Percentiles rank a stretch among this genome's conserved stretches.
Conservation (phyloP, 768 basidiomycete species). For the Tylopilus balloui region DNA sequence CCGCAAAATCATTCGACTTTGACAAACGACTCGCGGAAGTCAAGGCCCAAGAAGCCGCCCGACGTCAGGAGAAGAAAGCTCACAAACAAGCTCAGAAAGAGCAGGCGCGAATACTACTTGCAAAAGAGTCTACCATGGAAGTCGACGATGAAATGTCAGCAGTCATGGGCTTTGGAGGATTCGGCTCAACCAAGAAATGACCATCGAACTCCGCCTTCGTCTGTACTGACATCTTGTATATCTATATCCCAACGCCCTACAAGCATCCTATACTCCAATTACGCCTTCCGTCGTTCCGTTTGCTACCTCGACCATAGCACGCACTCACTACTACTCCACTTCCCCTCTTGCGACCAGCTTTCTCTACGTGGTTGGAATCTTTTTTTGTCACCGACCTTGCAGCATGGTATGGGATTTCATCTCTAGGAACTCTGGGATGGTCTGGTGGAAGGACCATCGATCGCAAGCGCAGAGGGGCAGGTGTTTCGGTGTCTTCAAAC, state of each 20-base stretch:
- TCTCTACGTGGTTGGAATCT: no score
- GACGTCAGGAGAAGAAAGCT: constrained; percentile 70
- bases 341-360: no score
- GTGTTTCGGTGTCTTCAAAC: no score
- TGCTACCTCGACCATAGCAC: constrained; percentile 19
- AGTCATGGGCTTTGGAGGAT: constrained; percentile 91
- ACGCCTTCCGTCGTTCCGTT: neutral
- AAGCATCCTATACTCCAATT: neutral
- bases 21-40: constrained; percentile 83
- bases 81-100: constrained; percentile 78
- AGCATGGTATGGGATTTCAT: no score
- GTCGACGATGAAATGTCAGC: constrained; percentile 64
- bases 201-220: neutral
- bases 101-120: constrained; percentile 61
- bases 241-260: constrained; percentile 7
- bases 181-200: constrained; percentile 82
- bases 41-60: constrained; percentile 61
- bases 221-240: constrained; percentile 18
- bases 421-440: no score
- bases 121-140: constrained; percentile 44
- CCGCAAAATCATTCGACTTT: constrained; percentile 92
- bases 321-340: neutral
- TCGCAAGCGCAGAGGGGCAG: no score
- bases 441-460: no score
- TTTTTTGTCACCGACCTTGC: no score